phyloP scores from a whole-genome alignment of 306 rosid species.

The Castanea sativa region DNA sequence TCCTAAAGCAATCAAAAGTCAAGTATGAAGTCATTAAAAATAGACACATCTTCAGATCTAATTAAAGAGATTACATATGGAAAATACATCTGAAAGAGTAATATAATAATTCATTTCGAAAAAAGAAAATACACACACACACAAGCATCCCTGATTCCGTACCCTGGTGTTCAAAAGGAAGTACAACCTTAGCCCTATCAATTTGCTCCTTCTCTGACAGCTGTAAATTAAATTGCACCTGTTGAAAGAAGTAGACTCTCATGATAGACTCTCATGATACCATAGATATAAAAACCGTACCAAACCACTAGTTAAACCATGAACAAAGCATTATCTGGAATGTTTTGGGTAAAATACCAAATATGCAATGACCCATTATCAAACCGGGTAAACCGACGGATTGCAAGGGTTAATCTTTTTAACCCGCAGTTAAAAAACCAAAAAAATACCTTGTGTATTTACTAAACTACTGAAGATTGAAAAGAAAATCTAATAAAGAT shows the following conservation, averaged over 20 bases:
- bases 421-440: no score
- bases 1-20: slow-evolving; percentile 42
- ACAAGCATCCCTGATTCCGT: slow-evolving; percentile 16
- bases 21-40: background rate
- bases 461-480: no score
- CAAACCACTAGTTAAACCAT: no score
- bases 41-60: background rate
- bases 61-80: background rate
- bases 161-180: slow-evolving; percentile 98
- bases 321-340: no score
- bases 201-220: slow-evolving; percentile 83
- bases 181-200: slow-evolving; percentile 88
- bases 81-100: background rate
- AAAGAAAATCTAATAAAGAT: no score
- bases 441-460: no score
- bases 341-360: no score
- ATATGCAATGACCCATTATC: no score
- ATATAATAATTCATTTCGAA: background rate
- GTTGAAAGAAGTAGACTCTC: slow-evolving; percentile 18
- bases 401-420: no score
- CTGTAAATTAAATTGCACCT: slow-evolving; percentile 89
- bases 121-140: background rate
- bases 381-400: no score
- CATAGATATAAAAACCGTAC: no score
- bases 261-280: no score